Evolutionary conservation across 306 rosid species (phyloP).

Genomic region (Lablab purpureus): DNA sequence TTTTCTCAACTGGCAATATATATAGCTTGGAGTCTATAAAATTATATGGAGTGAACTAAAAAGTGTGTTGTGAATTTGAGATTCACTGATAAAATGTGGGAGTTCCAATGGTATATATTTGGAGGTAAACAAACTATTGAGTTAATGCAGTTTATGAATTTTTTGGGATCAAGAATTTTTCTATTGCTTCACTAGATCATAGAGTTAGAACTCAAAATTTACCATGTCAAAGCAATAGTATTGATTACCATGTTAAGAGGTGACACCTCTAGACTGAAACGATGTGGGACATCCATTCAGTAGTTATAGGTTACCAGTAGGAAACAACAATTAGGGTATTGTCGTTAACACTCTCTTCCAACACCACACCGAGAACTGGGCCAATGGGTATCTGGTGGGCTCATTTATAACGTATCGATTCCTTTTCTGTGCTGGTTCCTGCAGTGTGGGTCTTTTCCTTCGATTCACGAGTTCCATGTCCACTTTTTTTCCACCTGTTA

Average conservation of each 20-base stretch:
- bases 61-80: too few relatives aligned
- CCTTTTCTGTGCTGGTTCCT: constrained; percentile 3
- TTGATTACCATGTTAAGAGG: not conserved
- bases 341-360: not conserved
- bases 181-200: too few relatives aligned
- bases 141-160: too few relatives aligned
- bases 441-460: not conserved
- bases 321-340: not conserved
- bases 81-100: too few relatives aligned
- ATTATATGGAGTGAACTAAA: too few relatives aligned
- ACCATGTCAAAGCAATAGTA: not conserved
- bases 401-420: constrained; percentile 20
- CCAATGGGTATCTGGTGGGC: constrained; percentile 31
- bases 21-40: too few relatives aligned
- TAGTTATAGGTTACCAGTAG: not conserved
- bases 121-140: too few relatives aligned
- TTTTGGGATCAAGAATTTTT: too few relatives aligned
- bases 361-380: not conserved
- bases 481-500: not conserved
- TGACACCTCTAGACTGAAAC: not conserved
- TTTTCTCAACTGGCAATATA: too few relatives aligned
- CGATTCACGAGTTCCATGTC: constrained; percentile 23
- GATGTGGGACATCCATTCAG: not conserved
- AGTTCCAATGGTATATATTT: too few relatives aligned
- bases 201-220: too few relatives aligned